Conservation (phyloP, 192 early-diverging fungal species). For the Backusella sp. region DNA sequence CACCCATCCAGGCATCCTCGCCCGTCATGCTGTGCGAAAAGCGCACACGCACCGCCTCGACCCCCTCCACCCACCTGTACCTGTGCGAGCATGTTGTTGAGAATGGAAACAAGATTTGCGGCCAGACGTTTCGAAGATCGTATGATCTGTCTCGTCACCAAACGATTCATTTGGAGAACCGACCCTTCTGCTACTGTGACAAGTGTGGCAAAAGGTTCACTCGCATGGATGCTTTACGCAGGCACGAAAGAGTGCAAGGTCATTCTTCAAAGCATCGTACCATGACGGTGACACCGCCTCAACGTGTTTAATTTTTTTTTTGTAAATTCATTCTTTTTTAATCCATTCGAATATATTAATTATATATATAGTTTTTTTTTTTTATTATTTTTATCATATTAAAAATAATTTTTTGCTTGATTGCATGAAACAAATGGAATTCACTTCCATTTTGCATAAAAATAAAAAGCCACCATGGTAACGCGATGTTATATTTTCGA, state of each 20-base stretch:
- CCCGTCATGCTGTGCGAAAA: neutral
- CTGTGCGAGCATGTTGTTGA: slow-evolving; percentile 28
- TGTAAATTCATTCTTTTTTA: neutral
- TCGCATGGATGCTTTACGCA: slow-evolving; percentile 37
- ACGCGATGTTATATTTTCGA: neutral
- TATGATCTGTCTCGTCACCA: slow-evolving; percentile 38
- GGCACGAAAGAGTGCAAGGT: slow-evolving; percentile 37
- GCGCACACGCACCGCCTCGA: neutral
- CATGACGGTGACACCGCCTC: neutral
- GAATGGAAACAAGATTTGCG: slow-evolving; percentile 17
- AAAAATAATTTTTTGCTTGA: neutral
- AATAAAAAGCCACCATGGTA: neutral
- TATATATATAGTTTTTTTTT: neutral
- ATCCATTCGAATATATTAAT: neutral
- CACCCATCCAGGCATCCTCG: neutral
- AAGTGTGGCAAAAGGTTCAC: slow-evolving; percentile 41
- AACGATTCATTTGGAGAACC: slow-evolving; percentile 35
- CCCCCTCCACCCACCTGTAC: neutral
- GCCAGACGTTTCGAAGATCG: slow-evolving; percentile 34
- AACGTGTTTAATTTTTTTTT: neutral
- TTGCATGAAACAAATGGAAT: neutral
- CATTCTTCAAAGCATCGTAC: slow-evolving; percentile 25
- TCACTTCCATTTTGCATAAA: neutral
- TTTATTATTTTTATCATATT: neutral
- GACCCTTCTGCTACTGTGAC: slow-evolving; percentile 34